Base-by-base conservation (phyloP, 2,329 filamentous ascomycete species). In the Plenodomus lindquistii region DNA sequence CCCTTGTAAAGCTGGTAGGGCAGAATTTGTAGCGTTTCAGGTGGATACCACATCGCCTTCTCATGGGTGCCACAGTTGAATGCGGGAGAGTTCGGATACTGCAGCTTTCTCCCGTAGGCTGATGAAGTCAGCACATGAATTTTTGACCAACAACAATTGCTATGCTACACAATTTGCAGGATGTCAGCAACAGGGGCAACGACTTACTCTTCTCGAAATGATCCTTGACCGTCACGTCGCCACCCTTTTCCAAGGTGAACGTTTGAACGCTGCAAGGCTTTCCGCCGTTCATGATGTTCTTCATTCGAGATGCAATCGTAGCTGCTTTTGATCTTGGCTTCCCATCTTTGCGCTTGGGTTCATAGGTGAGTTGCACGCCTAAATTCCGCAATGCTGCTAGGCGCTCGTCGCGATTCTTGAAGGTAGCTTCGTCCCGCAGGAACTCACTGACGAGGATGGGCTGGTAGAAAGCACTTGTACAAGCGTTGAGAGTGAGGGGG, bases 1-100 rank as follows among this genome's bases (percentile, higher is more conserved):
- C 48, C 40, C 22, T 46, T 55, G 40, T 54, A 62, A 4, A 55
- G 19, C 48, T 63, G 59, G 24, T 57, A 58, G 1, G 59, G 56
- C 3, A 65, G 15, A 18, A 66, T 62, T 7, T 35, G 42, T 13
- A 53, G 46, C 10, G 46, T 22, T 18, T 60, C 46, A 11, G 39
- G 36, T 7, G 46, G 42, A 24, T 50, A 49, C 31, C 52, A 55
- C 16, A 48, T 40, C 7, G 44, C 40, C 10, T 41, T 18, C 13
- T 17, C 16, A 37, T 48, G n/a, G 10, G 52, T 44, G 17, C 57
- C 42, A 51, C 49, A 37, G 37, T 59, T 44, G 40, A 52, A 45
- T 9, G 53, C 40, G 15, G 27, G 27, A 8, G 15, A 31, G 27
- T 15, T 13, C 11, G 27, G 27, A 15, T 11, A 31, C 27, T 15